Base-by-base conservation (phyloP, 306 rosid genomes). In the Cicer arietinum region DNA sequence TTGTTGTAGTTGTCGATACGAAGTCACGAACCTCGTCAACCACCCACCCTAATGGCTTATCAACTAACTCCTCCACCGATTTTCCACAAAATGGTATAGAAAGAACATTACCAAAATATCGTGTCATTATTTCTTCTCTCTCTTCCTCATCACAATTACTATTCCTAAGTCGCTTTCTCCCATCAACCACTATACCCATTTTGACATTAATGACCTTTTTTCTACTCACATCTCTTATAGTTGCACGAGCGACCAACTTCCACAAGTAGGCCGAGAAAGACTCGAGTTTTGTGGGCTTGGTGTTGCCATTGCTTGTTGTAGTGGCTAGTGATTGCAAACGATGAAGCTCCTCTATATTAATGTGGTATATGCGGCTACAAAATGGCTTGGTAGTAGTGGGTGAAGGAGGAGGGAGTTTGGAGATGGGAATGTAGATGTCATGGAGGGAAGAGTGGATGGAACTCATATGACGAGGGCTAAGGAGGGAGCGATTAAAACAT, bases 161-260 rank as follows among this genome's bases (percentile, higher is more conserved):
- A 3, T 84, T 76, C 4, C 41, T 41, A 0, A 92, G 65, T 14
- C 84, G 79, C 0, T 59, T 70, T 46, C 92, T 87, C 47, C 98
- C 96, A 56, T 92, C 96, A 9, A 90, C 94, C 51, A 90, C 96
- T 3, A 92, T 71, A 2, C 98, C 98, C 94, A 92, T 83, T 63
- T 83, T 90, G 4, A 84, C 82, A 25, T 25, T 25, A 3, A 69
- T 3, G 18, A 62, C 77, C 7, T 61, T 48, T 77, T 77, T 57
- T n/a, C 51, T 35, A 14, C 9, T 43, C 3, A 10, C 8, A 7
- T 57, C 64, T 8, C 37, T 45, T 42, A 60, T 65, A 10, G 91
- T 84, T 4, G 88, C 83, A 42, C 41, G 56, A 16, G 98, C 94
- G 12, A 92, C 80, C 79, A 88, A 44, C 74, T 87, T 90, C 96